These are phyloP conservation scores for Stephania yunnanensis DNA, from an alignment of 164 flowering plant genomes.

Conservation along the genomic window DNA sequence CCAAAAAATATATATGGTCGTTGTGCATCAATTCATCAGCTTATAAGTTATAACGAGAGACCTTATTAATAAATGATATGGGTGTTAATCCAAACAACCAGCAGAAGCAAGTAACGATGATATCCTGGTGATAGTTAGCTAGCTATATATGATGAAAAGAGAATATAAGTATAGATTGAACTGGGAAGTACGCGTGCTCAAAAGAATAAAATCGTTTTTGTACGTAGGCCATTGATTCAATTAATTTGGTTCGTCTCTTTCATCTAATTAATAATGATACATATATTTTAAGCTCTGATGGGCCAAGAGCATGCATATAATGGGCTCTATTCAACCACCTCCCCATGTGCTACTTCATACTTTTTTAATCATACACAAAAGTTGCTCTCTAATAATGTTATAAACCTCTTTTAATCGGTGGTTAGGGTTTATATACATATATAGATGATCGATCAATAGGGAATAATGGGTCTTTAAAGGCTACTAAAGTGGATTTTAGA, in stretches of 20 bases:
- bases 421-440: not conserved
- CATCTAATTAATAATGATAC: not conserved
- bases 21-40: not conserved
- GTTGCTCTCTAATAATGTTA: not conserved
- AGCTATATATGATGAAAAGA: not conserved
- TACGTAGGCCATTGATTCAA: constrained; percentile 25
- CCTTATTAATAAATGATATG: not conserved
- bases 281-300: not conserved
- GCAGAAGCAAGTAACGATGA: constrained; percentile 7
- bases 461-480: constrained; percentile 29
- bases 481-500: constrained; percentile 23
- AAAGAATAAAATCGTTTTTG: constrained; percentile 28
- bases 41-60: not conserved
- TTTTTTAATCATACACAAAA: not conserved
- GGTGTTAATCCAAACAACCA: not conserved
- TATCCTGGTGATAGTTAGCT: constrained; percentile 12
- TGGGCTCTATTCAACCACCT: constrained; percentile 17
- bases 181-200: constrained; percentile 19
- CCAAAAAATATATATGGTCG: not conserved
- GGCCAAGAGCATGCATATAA: constrained; percentile 10
- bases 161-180: not conserved
- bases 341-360: constrained; percentile 47
- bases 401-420: not conserved
- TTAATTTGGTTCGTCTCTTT: not conserved
- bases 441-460: constrained; percentile 3